Evolutionary conservation across 2,329 filamentous ascomycete species (phyloP).

Genomic region (Penicillium sp.): DNA sequence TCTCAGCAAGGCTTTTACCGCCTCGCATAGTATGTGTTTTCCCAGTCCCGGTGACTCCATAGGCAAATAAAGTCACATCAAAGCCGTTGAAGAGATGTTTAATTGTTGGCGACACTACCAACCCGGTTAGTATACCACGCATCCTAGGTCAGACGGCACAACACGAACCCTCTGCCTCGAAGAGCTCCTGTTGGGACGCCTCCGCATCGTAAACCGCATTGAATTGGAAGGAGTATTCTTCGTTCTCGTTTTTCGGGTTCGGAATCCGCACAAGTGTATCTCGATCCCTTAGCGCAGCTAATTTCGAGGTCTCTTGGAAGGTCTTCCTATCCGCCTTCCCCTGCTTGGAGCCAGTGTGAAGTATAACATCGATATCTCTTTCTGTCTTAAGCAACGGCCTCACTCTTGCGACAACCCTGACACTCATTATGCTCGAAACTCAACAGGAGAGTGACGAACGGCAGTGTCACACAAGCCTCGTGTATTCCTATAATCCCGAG

Average conservation of each 20-base stretch:
- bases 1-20: conserved; percentile 80
- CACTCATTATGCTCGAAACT: conserved; percentile 47
- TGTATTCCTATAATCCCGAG: not conserved
- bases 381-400: conserved; percentile 86
- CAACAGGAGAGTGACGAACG: not conserved
- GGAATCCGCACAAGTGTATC: conserved; percentile 81
- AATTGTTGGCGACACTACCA: conserved; percentile 81
- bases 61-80: conserved; percentile 88
- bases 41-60: conserved; percentile 89
- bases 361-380: conserved; percentile 84
- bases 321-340: conserved; percentile 33
- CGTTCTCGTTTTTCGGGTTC: conserved; percentile 87
- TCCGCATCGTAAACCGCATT: conserved; percentile 86
- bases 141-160: not conserved
- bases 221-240: conserved; percentile 94
- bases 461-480: not conserved
- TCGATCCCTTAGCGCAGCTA: conserved; percentile 54
- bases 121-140: conserved; percentile 24
- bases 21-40: conserved; percentile 98
- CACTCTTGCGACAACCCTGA: conserved; percentile 88
- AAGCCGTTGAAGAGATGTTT: conserved; percentile 87
- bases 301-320: conserved; percentile 28
- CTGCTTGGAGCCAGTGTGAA: conserved; percentile 63
- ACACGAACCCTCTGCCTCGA: conserved; percentile 81
- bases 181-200: conserved; percentile 83